These are phyloP conservation scores for Phytophthora tentaculata DNA, from an alignment of 352 stramenopile genomes.

Conservation along the genomic window DNA sequence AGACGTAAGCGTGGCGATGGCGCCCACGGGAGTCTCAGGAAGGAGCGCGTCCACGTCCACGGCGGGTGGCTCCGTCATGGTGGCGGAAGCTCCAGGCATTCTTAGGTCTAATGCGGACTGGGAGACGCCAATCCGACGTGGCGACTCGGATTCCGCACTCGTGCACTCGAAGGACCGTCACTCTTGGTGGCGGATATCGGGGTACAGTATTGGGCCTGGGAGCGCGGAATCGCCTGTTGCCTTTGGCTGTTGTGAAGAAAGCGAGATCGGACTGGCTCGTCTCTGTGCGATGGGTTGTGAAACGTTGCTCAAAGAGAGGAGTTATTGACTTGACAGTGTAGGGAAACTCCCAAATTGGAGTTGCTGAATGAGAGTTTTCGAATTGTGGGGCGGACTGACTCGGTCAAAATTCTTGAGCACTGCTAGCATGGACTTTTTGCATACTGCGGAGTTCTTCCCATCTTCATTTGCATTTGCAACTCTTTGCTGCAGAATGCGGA, in stretches of 20 bases:
- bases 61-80: not conserved
- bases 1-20: constrained; percentile 18
- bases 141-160: constrained; percentile 6
- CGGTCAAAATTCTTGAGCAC: no score
- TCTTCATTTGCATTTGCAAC: no score
- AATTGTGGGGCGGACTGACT: constrained; percentile 2
- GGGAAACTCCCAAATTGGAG: not conserved
- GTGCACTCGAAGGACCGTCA: not conserved
- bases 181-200: constrained; percentile 2
- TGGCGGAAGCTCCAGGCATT: not conserved
- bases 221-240: not conserved
- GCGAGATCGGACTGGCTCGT: constrained; percentile 3
- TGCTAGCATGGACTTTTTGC: no score
- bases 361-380: no score
- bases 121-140: constrained; percentile 10
- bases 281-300: constrained; percentile 1
- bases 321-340: not conserved
- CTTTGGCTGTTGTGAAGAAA: not conserved
- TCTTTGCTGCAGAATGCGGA: no score
- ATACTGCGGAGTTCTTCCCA: no score
- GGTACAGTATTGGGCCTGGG: not conserved
- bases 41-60: constrained; percentile 13
- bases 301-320: constrained; percentile 4
- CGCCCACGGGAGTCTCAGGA: constrained; percentile 24
- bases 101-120: not conserved